Evolutionary conservation across 2,329 filamentous ascomycete genomes (phyloP), one percentile per base, ranked within the genome.

Genomic region (Penicillium brasilianum): DNA sequence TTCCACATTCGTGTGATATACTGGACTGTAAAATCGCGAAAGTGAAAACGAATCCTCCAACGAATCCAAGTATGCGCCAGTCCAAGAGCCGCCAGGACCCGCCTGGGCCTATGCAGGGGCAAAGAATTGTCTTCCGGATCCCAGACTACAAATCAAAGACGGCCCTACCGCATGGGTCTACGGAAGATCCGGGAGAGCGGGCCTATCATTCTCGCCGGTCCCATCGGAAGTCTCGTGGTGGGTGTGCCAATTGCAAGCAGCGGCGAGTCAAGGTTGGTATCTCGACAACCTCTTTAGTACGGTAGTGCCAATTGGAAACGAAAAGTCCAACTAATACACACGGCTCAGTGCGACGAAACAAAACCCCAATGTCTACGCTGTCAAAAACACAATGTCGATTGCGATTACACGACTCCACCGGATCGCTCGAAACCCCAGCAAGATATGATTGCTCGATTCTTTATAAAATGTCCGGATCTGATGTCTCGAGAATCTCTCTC

Each of bases 191-290:
- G 11, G 32, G 52, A 14, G 68, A 67, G 16, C 62, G 58, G 28
- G 58, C 62, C 43, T 76, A 68, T 56, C 73, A 74, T 59, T 30
- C 74, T 41, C 72, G 74, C 22, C 69, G 68, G 41, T 37, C 73
- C 2, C 75, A 77, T 66, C 73, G 69, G 36, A 76, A 77, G 62
- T 77, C 74, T 41, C 70, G 74, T 16, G 66, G 61, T 25, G 74
- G 76, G 8, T 77, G 75, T 57, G 59, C 60, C 36, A 71, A 69
- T 44, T 77, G 74, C 61, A 77, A 77, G 64, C 68, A 69, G 25
- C 70, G 75, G 25, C 66, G 71, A 63, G 70, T 77, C 37, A 77
- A 77, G 69, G 74, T 77, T 72, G 34, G 36, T 36, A 14, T 18
- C 20, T 8, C 10, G 20, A 20, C 8, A 11, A 49, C 1, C 6